Evolutionary conservation across 768 basidiomycete genomes (phyloP), one percentile per base, ranked within the genome.

Genomic region (Baorangia bicolor): DNA sequence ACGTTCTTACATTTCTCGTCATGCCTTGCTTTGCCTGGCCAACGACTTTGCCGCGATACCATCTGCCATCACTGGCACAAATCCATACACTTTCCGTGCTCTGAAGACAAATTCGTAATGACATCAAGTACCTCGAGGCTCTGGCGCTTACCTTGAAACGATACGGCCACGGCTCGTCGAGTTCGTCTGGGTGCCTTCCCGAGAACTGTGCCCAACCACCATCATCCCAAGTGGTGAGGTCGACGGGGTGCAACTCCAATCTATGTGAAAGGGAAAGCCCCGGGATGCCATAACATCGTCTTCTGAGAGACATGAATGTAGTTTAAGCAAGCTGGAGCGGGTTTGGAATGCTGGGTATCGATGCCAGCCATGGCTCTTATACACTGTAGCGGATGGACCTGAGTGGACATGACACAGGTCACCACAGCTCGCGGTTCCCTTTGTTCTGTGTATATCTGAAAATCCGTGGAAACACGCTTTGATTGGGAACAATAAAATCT

Each of bases 131-230:
- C 8, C n/a, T 8, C 9, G 13, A 27, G 34, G 16, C 9, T 30
- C 28, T 21, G 21, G 9, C 21, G 38, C 58, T 58, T n/a, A 70
- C 74, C 64, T 74, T 69, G 69, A 86, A 86, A 14, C 75, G 75
- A 61, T 79, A 84, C 34, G 75, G 73, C 72, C 80, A 79, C 0
- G 81, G 70, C 30, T 84, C 80, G 43, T 83, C 77, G 8, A 83
- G 68, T 49, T 76, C 74, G 21, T 67, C 59, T n/a, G 78, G 76
- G 30, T 70, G 64, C 14, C 56, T 61, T 33, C 73, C 71, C 27
- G 31, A 34, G 39, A 47, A 71, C 37, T 54, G 34, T n/a, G 44
- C 49, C 60, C 70, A 70, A 12, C 16, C 3, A 4, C 63, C 58
- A 28, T 71, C 69, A 20, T 71, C 57, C 64, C 66, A 70, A 13